Percentiles rank a stretch among this genome's conserved stretches.
Evolutionary conservation across 371 early-diverging fungal genomes (phyloP).

Genomic region (Syncephalis plumigaleata): DNA sequence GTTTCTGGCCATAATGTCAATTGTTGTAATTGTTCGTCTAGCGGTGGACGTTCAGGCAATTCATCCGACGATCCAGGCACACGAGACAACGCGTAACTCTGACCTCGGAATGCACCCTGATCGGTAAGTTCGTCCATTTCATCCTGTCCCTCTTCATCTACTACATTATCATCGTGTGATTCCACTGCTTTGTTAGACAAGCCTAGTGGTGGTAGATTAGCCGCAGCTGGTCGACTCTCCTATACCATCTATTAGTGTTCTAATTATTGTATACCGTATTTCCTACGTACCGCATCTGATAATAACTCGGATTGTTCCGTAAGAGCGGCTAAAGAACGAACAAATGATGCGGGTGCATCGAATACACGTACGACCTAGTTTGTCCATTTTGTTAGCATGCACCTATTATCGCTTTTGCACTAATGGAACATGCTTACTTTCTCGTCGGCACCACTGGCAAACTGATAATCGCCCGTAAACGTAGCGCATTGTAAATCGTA

Average conservation of each 20-base stretch:
- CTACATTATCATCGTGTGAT: constrained; percentile 9
- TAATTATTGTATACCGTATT: neutral
- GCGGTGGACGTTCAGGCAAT: constrained; percentile 50
- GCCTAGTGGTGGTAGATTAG: constrained; percentile 80
- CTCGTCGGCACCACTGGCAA: constrained; percentile 87
- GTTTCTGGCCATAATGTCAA: constrained; percentile 94
- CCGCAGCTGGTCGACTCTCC: constrained; percentile 45
- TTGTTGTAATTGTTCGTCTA: constrained; percentile 75
- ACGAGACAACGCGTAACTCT: constrained; percentile 26
- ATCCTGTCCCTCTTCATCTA: too few relatives aligned
- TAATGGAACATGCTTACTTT: constrained; percentile 40
- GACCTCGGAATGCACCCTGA: constrained; percentile 11
- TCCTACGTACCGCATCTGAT: neutral
- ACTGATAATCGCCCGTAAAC: constrained; percentile 53
- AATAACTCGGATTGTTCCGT: constrained; percentile 21
- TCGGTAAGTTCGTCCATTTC: too few relatives aligned
- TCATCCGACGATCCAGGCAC: constrained; percentile 28
- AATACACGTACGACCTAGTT: constrained; percentile 65
- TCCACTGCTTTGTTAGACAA: constrained; percentile 87
- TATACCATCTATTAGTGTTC: too few relatives aligned
- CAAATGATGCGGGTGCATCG: constrained; percentile 71
- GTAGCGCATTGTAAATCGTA: constrained; percentile 80
- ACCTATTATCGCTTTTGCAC: neutral
- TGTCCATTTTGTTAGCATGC: neutral
- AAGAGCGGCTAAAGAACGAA: constrained; percentile 33